phyloP scores from a whole-genome alignment of 257 asterid species.

The Ocimum tenuiflorum region DNA sequence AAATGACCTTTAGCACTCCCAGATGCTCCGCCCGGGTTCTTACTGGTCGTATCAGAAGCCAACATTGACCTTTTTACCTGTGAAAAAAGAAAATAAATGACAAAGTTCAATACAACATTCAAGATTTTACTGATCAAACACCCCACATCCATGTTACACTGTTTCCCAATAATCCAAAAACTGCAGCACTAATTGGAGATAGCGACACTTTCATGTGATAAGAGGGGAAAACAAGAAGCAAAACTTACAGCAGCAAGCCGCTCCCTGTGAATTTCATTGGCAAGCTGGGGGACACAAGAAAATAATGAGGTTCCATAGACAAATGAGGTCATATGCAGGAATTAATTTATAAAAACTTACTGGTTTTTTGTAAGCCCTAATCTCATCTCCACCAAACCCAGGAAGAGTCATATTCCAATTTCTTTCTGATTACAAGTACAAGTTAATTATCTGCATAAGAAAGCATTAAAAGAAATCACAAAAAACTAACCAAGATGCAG shows the following conservation, averaged over 20 bases:
- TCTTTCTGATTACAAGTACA: slow-evolving; percentile 45
- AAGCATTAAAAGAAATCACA: too few relatives aligned
- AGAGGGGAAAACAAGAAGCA: slow-evolving; percentile 3
- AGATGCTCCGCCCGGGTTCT: slow-evolving; percentile 49
- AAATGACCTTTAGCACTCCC: slow-evolving; percentile 59
- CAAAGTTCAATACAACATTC: not conserved
- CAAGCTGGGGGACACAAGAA: slow-evolving; percentile 40
- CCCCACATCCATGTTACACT: not conserved
- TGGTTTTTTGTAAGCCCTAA: slow-evolving; percentile 69
- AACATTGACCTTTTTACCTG: slow-evolving; percentile 65
- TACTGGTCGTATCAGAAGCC: slow-evolving; percentile 35
- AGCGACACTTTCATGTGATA: not conserved
- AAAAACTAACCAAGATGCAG: slow-evolving; percentile 78
- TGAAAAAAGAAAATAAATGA: not conserved
- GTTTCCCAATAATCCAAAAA: not conserved
- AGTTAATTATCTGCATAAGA: slow-evolving; percentile 20
- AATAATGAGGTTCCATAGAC: not conserved
- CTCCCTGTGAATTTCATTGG: slow-evolving; percentile 74
- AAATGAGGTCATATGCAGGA: not conserved
- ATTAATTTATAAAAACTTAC: slow-evolving; percentile 30
- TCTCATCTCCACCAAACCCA: slow-evolving; percentile 91
- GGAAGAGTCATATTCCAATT: slow-evolving; percentile 88
- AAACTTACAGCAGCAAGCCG: slow-evolving; percentile 71
- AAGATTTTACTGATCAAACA: not conserved
- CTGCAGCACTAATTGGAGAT: not conserved